phyloP scores from a whole-genome alignment of 2,329 filamentous ascomycete genomes.

The Claviceps citrina region DNA sequence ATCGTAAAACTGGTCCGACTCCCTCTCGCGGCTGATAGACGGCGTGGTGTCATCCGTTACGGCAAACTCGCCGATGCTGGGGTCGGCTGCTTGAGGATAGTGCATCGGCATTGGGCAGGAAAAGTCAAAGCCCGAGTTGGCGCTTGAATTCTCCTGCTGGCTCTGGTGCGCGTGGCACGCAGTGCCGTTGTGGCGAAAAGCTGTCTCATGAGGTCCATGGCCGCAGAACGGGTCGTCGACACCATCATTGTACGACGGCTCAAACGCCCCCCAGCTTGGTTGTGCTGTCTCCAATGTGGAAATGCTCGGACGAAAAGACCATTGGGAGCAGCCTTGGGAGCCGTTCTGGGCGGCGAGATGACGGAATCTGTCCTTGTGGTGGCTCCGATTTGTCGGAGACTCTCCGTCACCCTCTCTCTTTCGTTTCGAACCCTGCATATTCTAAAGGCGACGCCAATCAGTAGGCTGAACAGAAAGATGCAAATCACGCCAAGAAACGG shows the following conservation, averaged over 20 bases:
- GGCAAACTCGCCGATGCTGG: not conserved
- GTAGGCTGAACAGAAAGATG: not conserved
- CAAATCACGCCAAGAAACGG: not conserved
- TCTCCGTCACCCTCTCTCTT: conserved; percentile 1
- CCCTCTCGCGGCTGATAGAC: no score
- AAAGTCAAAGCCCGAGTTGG: not conserved
- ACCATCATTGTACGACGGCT: conserved; percentile 1
- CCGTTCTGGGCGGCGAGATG: not conserved
- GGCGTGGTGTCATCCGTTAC: no score
- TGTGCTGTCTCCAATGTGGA: not conserved
- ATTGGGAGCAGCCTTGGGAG: not conserved
- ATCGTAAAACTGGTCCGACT: not conserved
- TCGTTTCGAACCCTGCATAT: conserved; percentile 3
- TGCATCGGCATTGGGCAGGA: not conserved
- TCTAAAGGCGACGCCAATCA: not conserved
- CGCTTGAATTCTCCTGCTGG: not conserved
- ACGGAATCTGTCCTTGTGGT: no score
- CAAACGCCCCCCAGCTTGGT: not conserved
- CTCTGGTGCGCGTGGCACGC: not conserved
- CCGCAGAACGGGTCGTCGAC: not conserved
- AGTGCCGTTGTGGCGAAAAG: not conserved
- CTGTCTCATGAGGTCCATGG: conserved; percentile 3
- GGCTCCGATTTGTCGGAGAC: not conserved
- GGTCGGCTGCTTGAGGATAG: not conserved
- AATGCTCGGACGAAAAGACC: not conserved